phyloP scores from a whole-genome alignment of 2,329 filamentous ascomycete species.

The Fusarium succisae region DNA sequence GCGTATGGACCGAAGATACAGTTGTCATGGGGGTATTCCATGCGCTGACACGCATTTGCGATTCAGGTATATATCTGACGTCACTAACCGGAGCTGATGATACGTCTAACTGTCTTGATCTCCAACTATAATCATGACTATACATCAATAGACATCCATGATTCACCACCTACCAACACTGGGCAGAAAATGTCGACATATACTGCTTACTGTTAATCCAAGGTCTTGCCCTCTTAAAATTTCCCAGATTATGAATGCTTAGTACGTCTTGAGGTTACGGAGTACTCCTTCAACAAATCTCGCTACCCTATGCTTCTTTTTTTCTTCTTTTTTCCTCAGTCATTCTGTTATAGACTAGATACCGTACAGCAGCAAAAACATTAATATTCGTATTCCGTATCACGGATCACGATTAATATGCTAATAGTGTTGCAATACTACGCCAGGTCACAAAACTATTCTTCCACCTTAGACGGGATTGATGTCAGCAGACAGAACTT shows the following conservation, averaged over 20 bases:
- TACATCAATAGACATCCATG: background rate
- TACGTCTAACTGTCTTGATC: background rate
- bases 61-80: conserved; percentile 14
- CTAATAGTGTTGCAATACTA: background rate
- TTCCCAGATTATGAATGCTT: background rate
- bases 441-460: background rate
- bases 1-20: background rate
- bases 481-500: background rate
- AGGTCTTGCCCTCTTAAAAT: background rate
- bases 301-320: background rate
- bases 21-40: background rate
- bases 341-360: background rate
- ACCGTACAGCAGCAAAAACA: background rate
- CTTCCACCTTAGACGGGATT: background rate
- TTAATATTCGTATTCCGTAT: background rate
- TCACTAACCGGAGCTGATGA: background rate
- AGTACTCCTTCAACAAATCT: background rate
- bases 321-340: background rate
- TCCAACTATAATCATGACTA: background rate
- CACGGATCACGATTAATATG: background rate
- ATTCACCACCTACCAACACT: conserved; percentile 2
- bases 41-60: conserved; percentile 1
- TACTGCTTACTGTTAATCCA: background rate
- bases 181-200: background rate
- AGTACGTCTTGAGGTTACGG: background rate